Evolutionary conservation across 306 rosid genomes (phyloP).

Genomic region (Fragaria ananassa): DNA sequence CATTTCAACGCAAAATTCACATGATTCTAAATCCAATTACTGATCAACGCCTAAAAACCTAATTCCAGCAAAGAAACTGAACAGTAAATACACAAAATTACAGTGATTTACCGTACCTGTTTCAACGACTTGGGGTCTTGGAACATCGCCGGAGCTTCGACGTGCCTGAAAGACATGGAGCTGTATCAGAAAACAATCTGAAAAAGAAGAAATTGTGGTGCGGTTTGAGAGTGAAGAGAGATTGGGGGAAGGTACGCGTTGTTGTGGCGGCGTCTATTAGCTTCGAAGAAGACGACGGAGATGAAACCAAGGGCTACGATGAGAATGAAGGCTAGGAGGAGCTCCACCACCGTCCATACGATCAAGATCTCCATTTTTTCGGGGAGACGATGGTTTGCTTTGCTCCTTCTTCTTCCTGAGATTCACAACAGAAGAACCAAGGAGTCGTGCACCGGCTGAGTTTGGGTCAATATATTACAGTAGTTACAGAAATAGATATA

Average conservation of each 20-base stretch:
- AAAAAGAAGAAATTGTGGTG: not conserved
- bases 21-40: not conserved
- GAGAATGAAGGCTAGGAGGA: conserved; percentile 33
- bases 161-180: conserved; percentile 52
- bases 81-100: conserved; percentile 1
- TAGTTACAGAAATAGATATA: not conserved
- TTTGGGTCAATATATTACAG: not conserved
- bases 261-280: conserved; percentile 68
- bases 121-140: conserved; percentile 77
- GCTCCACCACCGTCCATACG: conserved; percentile 40
- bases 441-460: not conserved
- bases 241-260: conserved; percentile 38
- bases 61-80: not conserved
- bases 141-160: conserved; percentile 74
- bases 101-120: conserved; percentile 38
- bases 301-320: conserved; percentile 36
- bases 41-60: not conserved
- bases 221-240: not conserved
- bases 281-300: conserved; percentile 52
- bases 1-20: not conserved
- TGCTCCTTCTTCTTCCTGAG: not conserved
- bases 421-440: not conserved
- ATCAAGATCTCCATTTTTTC: conserved; percentile 22
- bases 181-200: not conserved
- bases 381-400: not conserved